Evolutionary conservation across 2,329 filamentous ascomycete species (phyloP).

Genomic region (Emergomyces pasteurianus): DNA sequence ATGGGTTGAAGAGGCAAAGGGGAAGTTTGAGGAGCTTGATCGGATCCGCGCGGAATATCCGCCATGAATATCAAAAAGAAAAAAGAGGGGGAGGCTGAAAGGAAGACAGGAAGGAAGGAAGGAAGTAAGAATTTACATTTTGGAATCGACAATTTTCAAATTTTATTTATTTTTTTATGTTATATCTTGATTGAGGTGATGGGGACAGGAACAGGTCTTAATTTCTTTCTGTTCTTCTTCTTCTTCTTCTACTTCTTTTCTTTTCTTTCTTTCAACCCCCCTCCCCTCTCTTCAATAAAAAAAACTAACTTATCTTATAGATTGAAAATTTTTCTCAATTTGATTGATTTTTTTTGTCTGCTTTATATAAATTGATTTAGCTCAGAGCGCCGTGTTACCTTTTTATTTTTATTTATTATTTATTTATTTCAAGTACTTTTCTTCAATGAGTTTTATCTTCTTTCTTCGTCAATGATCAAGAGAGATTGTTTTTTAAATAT

Average conservation of each 20-base stretch:
- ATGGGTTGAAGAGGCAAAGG: conserved; percentile 55
- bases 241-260: no score
- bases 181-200: neutral
- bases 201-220: no score
- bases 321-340: no score
- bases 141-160: no score
- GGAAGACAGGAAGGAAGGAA: neutral
- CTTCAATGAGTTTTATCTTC: no score
- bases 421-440: conserved; percentile 12
- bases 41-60: conserved; percentile 27
- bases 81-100: neutral
- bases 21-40: conserved; percentile 35
- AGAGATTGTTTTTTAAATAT: no score
- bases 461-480: neutral
- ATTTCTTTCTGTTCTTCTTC: no score
- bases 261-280: no score
- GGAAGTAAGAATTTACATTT: no score
- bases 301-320: no score
- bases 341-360: neutral
- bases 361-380: no score
- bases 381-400: neutral
- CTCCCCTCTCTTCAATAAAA: no score
- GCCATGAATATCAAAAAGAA: conserved; percentile 15
- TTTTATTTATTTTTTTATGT: neutral
- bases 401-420: conserved; percentile 6